Base-by-base conservation (phyloP, 2,329 filamentous ascomycete genomes). In the Orbilia ellipsospora region DNA sequence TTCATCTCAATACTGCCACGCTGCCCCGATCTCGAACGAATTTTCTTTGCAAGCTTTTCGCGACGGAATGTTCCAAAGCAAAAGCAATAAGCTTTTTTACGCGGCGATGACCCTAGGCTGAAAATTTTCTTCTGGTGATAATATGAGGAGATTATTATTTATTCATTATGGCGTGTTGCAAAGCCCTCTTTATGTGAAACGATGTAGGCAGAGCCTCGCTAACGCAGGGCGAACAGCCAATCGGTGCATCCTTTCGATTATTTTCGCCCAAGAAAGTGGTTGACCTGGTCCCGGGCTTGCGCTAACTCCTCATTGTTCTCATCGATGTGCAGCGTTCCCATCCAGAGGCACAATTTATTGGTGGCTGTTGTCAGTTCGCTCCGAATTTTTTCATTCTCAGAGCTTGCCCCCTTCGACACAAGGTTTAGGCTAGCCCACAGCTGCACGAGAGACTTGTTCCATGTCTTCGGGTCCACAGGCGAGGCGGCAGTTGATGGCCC, bases 311-410 rank as follows among this genome's bases (percentile, higher is more conserved):
- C 45, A 51, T 63, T 68, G 36, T 64, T 57, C 31, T 69, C 64
- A 63, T 75, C 72, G 40, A 50, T 54, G 45, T 69, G 72, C 64
- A 69, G 44, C 54, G 23, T 56, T 61, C 54, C 72, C 72, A 75
- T 75, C 64, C 57, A 66, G 54, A 57, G 60, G 72, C 72, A 65
- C 54, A 75, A 44, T 69, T 75, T 75, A 69, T 75, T 65, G 48
- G 72, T 69, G 72, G 72, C 72, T 57, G 57, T 15, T 69, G 67
- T 75, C 69, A 75, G 64, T 51, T 63, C 59, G 36, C 60, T 59
- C 57, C 72, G 72, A 75, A 69, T 65, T 69, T 75, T 75, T 69
- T 75, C 72, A 75, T 75, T 75, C 60, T 75, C 72, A 59, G 72
- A 75, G 50, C 72, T 75, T 75, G 64, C 63, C 72, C 72, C 72